Evolutionary conservation across 2,329 filamentous ascomycete species (phyloP), one percentile per base, ranked within the genome.

Genomic region (Anisogramma anomala): DNA sequence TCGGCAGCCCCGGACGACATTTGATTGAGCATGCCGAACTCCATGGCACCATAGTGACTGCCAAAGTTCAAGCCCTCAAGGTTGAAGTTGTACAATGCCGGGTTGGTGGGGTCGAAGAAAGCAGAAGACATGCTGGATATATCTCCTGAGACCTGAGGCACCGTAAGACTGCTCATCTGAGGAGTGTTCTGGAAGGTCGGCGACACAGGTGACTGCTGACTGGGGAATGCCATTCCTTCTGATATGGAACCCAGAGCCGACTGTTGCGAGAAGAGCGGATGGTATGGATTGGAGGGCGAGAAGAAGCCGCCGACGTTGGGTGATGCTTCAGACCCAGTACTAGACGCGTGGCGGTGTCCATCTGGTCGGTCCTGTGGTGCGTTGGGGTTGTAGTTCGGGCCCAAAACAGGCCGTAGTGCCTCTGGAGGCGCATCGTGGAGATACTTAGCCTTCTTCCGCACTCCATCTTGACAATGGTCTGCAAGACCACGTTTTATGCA

Each of bases 401-500:
- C 79, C 35, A 91, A 72, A 31, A 91, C 86, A n/a, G 88, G 85
- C 57, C 89, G 75, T 48, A 95, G 69, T 33, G 87, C 87, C 58
- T 93, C 87, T 39, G 86, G 78, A 26, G 89, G 88, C 19, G 89
- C 87, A 70, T 96, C 91, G 57, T 96, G 88, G 42, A 98, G 82
- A 61, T 98, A 98, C 62, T 98, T 98, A 39, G 91, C 91, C 71
- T 96, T 98, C 64, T 98, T 98, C 49, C 91, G 82, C 38, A 96
- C 87, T 40, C 91, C 91, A 58, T 98, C 91, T 60, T 94, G 87
- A 57, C 91, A 98, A 47, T 78, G 78, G 58, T 94, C 87, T 54
- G 87, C 84, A 17, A 96, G 74, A 33, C 86, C 85, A 53, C 91
- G 82, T 63, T 95, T 95, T 53, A 96, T 86, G 60, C 91, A 98